Evolutionary conservation across 1,284 basidiomycete genomes (phyloP), one percentile per base, ranked within the genome.

Genomic region (Rugiboletus extremiorientalis): DNA sequence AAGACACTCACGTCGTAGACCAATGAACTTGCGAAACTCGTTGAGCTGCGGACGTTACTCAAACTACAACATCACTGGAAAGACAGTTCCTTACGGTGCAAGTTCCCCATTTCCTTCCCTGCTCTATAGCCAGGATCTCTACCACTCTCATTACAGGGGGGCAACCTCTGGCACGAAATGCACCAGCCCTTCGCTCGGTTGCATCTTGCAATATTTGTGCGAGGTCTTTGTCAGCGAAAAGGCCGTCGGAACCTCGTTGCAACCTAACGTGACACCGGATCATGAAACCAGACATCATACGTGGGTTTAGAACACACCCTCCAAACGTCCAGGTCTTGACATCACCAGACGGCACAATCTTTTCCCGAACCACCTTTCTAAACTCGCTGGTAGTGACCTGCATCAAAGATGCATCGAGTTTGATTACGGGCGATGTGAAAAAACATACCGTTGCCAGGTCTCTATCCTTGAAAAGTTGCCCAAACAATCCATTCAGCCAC

Each of bases 111-210:
- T 69, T 73, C 57, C 91, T 76, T 25, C 84, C 82, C 69, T 90
- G 88, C 63, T 84, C 77, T 44, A 92, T 90, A 6, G 84, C 83
- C 69, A 93, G 75, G 18, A 91, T 77, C 69, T 93, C 91, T 50
- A 93, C 80, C 40, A 89, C 76, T 36, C 84, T 81, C 65, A 94
- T 76, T 34, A 79, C 82, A 47, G 80, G 80, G 0, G 92, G 92
- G 49, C 83, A 85, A 25, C 89, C 86, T 16, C 87, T 80, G n/a
- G 92, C 92, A 57, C 82, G 79, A 76, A 87, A 94, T 6, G 91
- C 84, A 31, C 83, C 83, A 2, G 93, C 89, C 2, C 80, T 74
- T 55, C 76, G 76, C 50, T 84, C 83, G 1, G 88, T 92, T 6
- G 89, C 84, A 60, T 85, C 73, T 50, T 86, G 84, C 57, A 94